phyloP scores from a whole-genome alignment of 2,329 filamentous ascomycete genomes.

The Alternaria longipes region DNA sequence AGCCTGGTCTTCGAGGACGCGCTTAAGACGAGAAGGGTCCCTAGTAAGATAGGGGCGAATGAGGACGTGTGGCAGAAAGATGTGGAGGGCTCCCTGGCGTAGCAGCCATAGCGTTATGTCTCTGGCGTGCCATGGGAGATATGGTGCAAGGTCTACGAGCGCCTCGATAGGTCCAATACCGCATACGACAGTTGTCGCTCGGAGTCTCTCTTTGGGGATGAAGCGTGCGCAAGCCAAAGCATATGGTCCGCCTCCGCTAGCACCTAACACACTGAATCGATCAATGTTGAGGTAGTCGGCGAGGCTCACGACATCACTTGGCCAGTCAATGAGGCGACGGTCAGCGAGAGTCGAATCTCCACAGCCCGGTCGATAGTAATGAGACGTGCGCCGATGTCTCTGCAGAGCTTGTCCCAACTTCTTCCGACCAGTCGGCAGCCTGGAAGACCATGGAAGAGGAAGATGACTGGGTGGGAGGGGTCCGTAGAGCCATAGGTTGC shows the following conservation, averaged over 20 bases:
- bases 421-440: conserved; percentile 53
- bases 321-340: conserved; percentile 43
- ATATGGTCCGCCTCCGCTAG: conserved; percentile 59
- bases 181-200: conserved; percentile 27
- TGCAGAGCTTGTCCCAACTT: conserved; percentile 38
- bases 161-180: conserved; percentile 33
- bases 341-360: conserved; percentile 50
- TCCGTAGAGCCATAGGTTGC: conserved; percentile 52
- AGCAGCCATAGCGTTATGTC: conserved; percentile 25
- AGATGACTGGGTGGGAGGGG: conserved; percentile 47
- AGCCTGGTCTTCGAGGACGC: conserved; percentile 30
- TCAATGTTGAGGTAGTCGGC: conserved; percentile 50
- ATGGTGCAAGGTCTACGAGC: conserved; percentile 15
- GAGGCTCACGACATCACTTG: conserved; percentile 53
- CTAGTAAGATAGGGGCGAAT: conserved; percentile 24
- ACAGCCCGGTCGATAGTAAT: conserved; percentile 54
- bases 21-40: conserved; percentile 29
- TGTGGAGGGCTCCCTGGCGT: conserved; percentile 20
- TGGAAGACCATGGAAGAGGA: conserved; percentile 56
- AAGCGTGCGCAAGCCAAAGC: conserved; percentile 56
- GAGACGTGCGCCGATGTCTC: conserved; percentile 46
- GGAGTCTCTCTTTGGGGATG: conserved; percentile 40
- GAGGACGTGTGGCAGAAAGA: conserved; percentile 24
- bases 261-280: conserved; percentile 55
- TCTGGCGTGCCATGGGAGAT: conserved; percentile 22